These are phyloP conservation scores for Erythrophleum ivorense DNA, from an alignment of 331 rosid species.

Conservation along the genomic window DNA sequence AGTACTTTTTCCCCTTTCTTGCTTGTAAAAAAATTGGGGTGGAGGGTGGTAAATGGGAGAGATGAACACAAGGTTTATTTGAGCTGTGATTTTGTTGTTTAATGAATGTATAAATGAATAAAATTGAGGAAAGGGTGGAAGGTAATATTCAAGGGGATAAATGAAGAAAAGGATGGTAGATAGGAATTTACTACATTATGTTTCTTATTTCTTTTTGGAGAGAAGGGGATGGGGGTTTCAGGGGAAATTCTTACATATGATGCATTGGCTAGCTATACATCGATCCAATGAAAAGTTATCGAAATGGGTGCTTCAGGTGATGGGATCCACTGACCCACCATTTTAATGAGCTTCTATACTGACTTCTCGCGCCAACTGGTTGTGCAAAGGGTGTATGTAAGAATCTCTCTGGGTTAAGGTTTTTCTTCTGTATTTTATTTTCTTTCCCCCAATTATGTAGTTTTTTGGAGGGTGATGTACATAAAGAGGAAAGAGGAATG, in stretches of 20 bases:
- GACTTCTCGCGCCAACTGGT: not conserved
- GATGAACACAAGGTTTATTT: constrained; percentile 51
- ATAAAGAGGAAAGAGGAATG: constrained; percentile 52
- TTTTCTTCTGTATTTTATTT: constrained; percentile 38
- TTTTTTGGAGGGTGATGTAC: constrained; percentile 52
- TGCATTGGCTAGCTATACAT: not conserved
- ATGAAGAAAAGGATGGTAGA: constrained; percentile 46
- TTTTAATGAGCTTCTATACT: not conserved
- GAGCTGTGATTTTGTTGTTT: constrained; percentile 65
- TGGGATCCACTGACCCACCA: not conserved
- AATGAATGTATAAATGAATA: constrained; percentile 78
- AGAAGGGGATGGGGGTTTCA: not conserved
- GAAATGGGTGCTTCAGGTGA: not conserved
- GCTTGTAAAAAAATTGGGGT: constrained; percentile 38
- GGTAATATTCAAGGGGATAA: constrained; percentile 51
- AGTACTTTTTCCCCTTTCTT: constrained; percentile 47
- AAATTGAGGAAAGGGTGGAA: constrained; percentile 58
- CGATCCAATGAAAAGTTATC: not conserved
- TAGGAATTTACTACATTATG: constrained; percentile 59
- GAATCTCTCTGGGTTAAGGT: constrained; percentile 38
- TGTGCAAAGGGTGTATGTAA: not conserved
- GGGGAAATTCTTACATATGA: not conserved
- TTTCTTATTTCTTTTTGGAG: constrained; percentile 49
- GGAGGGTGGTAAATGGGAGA: constrained; percentile 53
- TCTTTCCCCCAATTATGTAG: constrained; percentile 41